Conservation (phyloP, 2,329 filamentous ascomycete species). For the Pseudomassariella vexata region DNA sequence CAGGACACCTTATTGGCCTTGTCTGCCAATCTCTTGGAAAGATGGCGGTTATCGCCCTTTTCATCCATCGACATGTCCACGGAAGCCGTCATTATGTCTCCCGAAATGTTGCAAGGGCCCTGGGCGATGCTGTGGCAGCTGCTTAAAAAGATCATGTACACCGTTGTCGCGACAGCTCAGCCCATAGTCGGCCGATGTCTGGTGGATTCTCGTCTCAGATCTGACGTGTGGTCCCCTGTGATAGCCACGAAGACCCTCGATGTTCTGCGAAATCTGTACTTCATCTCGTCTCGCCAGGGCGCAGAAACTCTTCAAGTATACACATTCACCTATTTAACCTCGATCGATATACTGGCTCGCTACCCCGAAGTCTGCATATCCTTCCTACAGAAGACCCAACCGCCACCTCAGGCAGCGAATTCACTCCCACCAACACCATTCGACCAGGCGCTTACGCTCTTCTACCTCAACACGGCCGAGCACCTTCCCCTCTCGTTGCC, state of each 20-base stretch:
- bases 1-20: conserved; percentile 64
- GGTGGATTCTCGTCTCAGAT: conserved; percentile 42
- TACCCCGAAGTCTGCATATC: conserved; percentile 59
- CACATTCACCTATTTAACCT: conserved; percentile 74
- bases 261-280: conserved; percentile 71
- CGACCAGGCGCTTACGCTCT: conserved; percentile 72
- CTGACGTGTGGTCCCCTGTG: conserved; percentile 45
- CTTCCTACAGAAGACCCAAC: conserved; percentile 60
- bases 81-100: conserved; percentile 56
- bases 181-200: conserved; percentile 62
- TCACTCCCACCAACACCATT: conserved; percentile 52
- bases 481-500: conserved; percentile 70
- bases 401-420: conserved; percentile 42
- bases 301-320: conserved; percentile 76
- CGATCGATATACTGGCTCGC: conserved; percentile 75
- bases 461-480: conserved; percentile 82
- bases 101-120: conserved; percentile 60
- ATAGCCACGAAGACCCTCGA: conserved; percentile 68
- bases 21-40: conserved; percentile 56
- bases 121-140: conserved; percentile 70
- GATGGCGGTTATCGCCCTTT: conserved; percentile 71
- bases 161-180: conserved; percentile 44
- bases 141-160: conserved; percentile 70
- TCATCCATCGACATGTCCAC: conserved; percentile 66
- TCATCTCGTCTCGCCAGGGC: conserved; percentile 71